phyloP scores from a whole-genome alignment of 1,284 basidiomycete species.

The Naganishia albida region DNA sequence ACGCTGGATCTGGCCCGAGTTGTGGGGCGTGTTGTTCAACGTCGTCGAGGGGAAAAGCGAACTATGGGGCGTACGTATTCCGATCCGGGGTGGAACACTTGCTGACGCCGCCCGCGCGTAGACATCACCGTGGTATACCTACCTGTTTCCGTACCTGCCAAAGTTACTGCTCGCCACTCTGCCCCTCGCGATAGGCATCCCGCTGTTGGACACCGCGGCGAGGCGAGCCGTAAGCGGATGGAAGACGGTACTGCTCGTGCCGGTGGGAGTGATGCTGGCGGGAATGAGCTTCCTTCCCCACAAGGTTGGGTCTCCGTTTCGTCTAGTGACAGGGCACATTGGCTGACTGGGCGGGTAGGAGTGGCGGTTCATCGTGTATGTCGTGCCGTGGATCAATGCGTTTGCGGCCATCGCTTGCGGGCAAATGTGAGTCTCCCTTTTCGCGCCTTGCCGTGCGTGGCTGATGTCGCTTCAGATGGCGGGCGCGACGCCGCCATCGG shows the following conservation, averaged over 20 bases:
- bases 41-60: constrained; percentile 79
- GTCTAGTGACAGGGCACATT: background rate
- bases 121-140: constrained; percentile 72
- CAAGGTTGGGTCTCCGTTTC: constrained; percentile 57
- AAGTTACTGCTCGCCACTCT: constrained; percentile 71
- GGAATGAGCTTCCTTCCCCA: constrained; percentile 76
- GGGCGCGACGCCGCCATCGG: constrained; percentile 3
- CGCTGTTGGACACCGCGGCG: constrained; percentile 45
- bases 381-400: constrained; percentile 78
- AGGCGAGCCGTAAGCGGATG: constrained; percentile 39
- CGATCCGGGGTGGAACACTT: background rate
- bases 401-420: constrained; percentile 60
- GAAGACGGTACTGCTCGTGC: constrained; percentile 36
- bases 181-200: constrained; percentile 63
- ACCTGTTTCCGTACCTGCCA: constrained; percentile 71
- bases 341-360: constrained; percentile 60
- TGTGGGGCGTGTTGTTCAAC: constrained; percentile 80
- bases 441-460: background rate
- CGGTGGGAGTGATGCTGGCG: constrained; percentile 62
- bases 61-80: constrained; percentile 81
- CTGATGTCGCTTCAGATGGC: constrained; percentile 11
- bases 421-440: constrained; percentile 18
- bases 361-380: constrained; percentile 92
- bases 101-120: constrained; percentile 46
- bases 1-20: constrained; percentile 81